Evolutionary conservation across 176 grass and related monocot species (phyloP), one percentile per base, ranked within the genome.

Genomic region (Oryza punctata): DNA sequence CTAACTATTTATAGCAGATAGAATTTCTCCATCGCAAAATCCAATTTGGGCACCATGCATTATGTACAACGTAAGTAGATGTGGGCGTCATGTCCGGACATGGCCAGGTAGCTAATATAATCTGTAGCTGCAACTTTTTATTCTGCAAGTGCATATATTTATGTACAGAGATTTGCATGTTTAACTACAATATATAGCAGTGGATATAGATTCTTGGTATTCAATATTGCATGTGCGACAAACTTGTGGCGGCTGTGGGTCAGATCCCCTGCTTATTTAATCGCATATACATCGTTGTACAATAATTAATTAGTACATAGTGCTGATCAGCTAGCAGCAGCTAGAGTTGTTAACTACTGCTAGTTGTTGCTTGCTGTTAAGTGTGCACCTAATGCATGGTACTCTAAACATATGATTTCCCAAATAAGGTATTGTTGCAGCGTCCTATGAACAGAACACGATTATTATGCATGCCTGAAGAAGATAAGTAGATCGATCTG

Each of bases 241-340:
- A 82, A 70, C 21, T 76, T 82, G 14, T 87, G 85, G 85, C 78
- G 85, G 85, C 72, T 70, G 78, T 24, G 61, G 64, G 70, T 76
- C 63, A 47, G 3, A 61, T 16, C 78, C 45, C 26, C 70, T 25
- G 49, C 7, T 32, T 76, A 32, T 68, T 59, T n/a, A 59, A 16
- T 59, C 52, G 21, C 18, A 59, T 59, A 59, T 1, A 59, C 52
- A 9, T n/a, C 52, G 9, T 13, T 59, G 19, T 18, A 52, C 49
- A 52, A n/a, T n/a, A n/a, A 52, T 52, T 52, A 52, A 59, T 59
- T 50, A 59, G 19, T 59, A 21, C 19, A 12, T 52, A 52, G 52
- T n/a, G 18, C 52, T n/a, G 52, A 59, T 59, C 18, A n/a, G 18
- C 52, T 59, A n/a, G 52, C 52, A 52, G 13, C 49, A 18, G 5